Evolutionary conservation across 495 filamentous ascomycete species (phyloP).

Genomic region (Daldinia bambusicola): DNA sequence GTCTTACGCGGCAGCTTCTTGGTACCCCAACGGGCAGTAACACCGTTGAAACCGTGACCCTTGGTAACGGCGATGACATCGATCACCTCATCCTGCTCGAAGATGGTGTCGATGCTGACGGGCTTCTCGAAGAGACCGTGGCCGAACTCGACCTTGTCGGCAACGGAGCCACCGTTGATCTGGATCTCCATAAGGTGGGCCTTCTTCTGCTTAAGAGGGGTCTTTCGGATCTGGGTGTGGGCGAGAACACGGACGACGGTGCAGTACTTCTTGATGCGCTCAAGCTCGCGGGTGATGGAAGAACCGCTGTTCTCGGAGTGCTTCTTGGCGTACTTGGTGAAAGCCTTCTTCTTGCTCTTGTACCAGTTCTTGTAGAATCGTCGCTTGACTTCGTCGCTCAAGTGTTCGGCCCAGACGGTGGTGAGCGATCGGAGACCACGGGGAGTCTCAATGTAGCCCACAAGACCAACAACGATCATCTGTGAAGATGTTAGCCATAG

Average conservation of each 20-base stretch:
- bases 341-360: slow-evolving; percentile 99
- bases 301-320: slow-evolving; percentile 90
- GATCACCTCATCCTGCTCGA: slow-evolving; percentile 99
- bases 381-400: slow-evolving; percentile 97
- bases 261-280: slow-evolving; percentile 99
- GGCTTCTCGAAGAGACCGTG: slow-evolving; percentile 98
- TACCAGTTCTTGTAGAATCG: slow-evolving; percentile 99
- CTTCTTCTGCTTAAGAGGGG: slow-evolving; percentile 99
- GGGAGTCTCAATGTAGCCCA: slow-evolving; percentile 99
- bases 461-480: slow-evolving; percentile 99
- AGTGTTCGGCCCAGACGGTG: slow-evolving; percentile 99
- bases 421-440: slow-evolving; percentile 99
- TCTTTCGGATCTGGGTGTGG: slow-evolving; percentile 99
- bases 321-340: slow-evolving; percentile 99
- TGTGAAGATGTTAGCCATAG: slow-evolving; percentile 73
- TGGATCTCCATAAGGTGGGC: slow-evolving; percentile 99
- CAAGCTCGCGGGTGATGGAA: slow-evolving; percentile 93
- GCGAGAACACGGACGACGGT: slow-evolving; percentile 98
- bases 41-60: slow-evolving; percentile 98
- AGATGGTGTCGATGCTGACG: slow-evolving; percentile 90
- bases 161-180: slow-evolving; percentile 94
- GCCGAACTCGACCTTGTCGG: slow-evolving; percentile 96
- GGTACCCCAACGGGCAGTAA: slow-evolving; percentile 98
- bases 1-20: slow-evolving; percentile 99
- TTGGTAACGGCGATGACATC: slow-evolving; percentile 99